These are phyloP conservation scores for Botrytis fragariae DNA, from an alignment of 2,329 filamentous ascomycete genomes.

Conservation along the genomic window DNA sequence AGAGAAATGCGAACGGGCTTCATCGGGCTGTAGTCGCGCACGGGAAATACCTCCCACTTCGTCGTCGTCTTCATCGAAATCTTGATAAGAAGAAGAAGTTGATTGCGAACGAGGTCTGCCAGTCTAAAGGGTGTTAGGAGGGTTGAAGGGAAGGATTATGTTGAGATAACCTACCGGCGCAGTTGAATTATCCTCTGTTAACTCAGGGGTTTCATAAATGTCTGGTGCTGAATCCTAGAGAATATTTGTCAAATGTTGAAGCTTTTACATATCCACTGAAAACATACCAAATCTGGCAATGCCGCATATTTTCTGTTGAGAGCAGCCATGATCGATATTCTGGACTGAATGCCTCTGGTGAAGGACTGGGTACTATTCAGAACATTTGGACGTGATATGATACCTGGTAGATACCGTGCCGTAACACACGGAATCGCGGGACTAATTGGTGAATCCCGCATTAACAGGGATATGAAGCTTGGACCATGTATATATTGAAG, in stretches of 20 bases:
- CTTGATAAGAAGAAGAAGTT: slow-evolving; percentile 55
- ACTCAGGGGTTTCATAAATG: slow-evolving; percentile 92
- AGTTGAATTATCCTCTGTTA: slow-evolving; percentile 87
- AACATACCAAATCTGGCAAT: slow-evolving; percentile 69
- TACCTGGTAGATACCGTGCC: background rate
- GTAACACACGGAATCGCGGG: background rate
- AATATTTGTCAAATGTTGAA: slow-evolving; percentile 10
- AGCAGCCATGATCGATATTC: slow-evolving; percentile 57
- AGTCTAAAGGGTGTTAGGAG: slow-evolving; percentile 30
- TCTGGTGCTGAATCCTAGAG: slow-evolving; percentile 83
- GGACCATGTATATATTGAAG: background rate
- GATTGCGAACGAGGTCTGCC: slow-evolving; percentile 53
- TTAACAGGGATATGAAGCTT: background rate
- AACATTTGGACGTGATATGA: slow-evolving; percentile 1
- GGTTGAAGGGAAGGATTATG: too few relatives aligned
- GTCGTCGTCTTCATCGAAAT: slow-evolving; percentile 60
- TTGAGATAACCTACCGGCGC: slow-evolving; percentile 59
- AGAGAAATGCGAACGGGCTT: slow-evolving; percentile 77
- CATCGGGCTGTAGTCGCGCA: slow-evolving; percentile 70
- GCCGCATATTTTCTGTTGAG: slow-evolving; percentile 75
- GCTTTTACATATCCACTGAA: background rate
- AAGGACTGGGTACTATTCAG: background rate
- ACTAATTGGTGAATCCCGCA: background rate
- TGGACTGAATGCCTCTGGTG: background rate
- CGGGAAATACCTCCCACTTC: slow-evolving; percentile 69